Percentiles rank a stretch among this genome's conserved stretches.
Conservation (phyloP, 2,329 filamentous ascomycete genomes). For the Neonectria neomacrospora region DNA sequence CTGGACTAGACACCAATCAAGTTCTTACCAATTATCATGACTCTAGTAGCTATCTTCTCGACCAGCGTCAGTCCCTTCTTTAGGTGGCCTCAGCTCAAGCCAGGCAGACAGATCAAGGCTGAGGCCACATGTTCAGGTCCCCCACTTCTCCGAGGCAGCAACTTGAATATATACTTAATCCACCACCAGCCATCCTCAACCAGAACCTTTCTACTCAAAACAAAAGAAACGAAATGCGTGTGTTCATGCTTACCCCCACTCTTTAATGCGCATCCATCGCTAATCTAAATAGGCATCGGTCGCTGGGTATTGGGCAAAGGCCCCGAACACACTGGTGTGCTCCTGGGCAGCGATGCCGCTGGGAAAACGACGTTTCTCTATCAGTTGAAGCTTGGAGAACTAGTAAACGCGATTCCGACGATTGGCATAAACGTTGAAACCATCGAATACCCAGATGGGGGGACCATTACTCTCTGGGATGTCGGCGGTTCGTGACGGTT, state of each 20-base stretch:
- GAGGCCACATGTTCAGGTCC: conserved; percentile 39
- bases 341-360: conserved; percentile 48
- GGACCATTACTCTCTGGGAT: conserved; percentile 44
- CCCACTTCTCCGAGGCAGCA: conserved; percentile 38
- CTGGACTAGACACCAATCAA: neutral
- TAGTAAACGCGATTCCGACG: conserved; percentile 93
- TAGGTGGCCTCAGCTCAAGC: neutral
- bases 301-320: conserved; percentile 37
- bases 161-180: conserved; percentile 33
- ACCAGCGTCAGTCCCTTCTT: neutral
- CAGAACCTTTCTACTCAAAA: neutral
- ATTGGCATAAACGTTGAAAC: conserved; percentile 96
- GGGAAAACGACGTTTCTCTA: conserved; percentile 84
- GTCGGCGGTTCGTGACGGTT: conserved; percentile 39
- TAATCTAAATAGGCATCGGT: conserved; percentile 34
- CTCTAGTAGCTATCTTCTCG: neutral
- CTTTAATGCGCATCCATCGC: neutral
- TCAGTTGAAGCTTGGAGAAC: conserved; percentile 88
- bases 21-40: neutral
- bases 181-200: no score
- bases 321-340: conserved; percentile 33
- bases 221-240: conserved; percentile 34
- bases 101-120: conserved; percentile 12
- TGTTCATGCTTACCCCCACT: neutral
- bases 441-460: conserved; percentile 53